phyloP scores from a whole-genome alignment of 1,139 yeast species.

The Diutina sp. region DNA sequence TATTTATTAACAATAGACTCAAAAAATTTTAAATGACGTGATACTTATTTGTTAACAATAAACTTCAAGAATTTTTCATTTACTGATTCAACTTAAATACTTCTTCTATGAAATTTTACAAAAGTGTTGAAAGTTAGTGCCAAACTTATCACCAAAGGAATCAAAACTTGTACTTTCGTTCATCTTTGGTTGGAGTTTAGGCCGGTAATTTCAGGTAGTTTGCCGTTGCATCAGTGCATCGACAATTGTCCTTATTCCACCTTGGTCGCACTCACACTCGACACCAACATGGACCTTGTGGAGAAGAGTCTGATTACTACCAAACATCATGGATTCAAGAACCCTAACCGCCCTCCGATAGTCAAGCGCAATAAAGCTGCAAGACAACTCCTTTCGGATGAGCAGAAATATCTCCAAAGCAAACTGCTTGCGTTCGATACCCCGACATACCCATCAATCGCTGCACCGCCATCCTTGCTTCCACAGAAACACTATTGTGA shows the following conservation, averaged over 20 bases:
- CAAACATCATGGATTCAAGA: conserved; percentile 41
- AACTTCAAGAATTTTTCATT: too few species aligned
- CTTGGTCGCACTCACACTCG: neutral
- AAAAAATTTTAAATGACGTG: too few species aligned
- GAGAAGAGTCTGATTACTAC: conserved; percentile 20
- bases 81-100: too few species aligned
- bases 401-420: conserved; percentile 45
- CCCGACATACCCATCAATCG: conserved; percentile 49
- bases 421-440: conserved; percentile 30
- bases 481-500: conserved; percentile 87
- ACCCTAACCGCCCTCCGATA: conserved; percentile 22
- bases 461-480: conserved; percentile 79
- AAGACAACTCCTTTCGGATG: conserved; percentile 69
- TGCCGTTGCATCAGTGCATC: too few species aligned
- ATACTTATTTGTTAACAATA: too few species aligned
- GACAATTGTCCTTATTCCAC: neutral
- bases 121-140: too few species aligned
- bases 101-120: too few species aligned
- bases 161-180: too few species aligned
- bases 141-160: too few species aligned
- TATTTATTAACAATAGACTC: neutral
- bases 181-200: neutral
- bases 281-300: neutral
- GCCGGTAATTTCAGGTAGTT: too few species aligned
- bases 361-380: conserved; percentile 62